Evolutionary conservation across 441 rosid species (phyloP).

Genomic region (Euphorbia celastroides): DNA sequence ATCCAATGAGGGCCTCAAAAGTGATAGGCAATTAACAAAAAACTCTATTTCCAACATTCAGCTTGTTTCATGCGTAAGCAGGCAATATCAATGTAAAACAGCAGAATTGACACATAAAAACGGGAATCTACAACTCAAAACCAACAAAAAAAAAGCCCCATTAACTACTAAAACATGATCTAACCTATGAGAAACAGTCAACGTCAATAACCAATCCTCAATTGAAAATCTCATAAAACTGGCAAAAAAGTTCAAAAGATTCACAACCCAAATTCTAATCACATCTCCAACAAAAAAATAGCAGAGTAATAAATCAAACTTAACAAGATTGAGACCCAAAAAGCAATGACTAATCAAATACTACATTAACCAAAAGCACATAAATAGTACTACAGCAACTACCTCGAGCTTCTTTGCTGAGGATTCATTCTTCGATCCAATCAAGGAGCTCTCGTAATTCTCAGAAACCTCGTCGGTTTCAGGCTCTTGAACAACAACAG

Average conservation of each 20-base stretch:
- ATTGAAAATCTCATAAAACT: not conserved
- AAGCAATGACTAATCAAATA: not conserved
- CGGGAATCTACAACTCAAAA: too few species aligned
- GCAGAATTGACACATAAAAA: not conserved
- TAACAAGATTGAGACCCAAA: not conserved
- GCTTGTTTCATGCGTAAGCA: not conserved
- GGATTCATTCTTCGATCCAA: constrained; percentile 23
- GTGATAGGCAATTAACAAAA: not conserved
- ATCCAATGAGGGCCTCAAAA: not conserved
- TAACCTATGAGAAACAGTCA: not conserved
- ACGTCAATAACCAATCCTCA: not conserved
- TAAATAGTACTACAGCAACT: constrained; percentile 7
- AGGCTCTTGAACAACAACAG: constrained; percentile 34
- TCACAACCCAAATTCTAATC: not conserved
- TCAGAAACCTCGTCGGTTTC: constrained; percentile 31
- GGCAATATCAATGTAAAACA: not conserved
- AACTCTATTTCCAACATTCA: not conserved
- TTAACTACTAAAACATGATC: not conserved
- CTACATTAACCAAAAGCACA: not conserved
- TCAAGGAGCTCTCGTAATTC: constrained; percentile 27
- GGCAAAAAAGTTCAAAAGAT: not conserved
- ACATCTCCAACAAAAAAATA: not conserved
- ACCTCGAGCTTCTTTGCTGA: constrained; percentile 41
- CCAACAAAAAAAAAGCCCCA: too few species aligned
- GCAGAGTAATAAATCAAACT: not conserved